Evolutionary conservation across 2,329 filamentous ascomycete species (phyloP), one percentile per base, ranked within the genome.

Genomic region (Madurella mycetomatis): DNA sequence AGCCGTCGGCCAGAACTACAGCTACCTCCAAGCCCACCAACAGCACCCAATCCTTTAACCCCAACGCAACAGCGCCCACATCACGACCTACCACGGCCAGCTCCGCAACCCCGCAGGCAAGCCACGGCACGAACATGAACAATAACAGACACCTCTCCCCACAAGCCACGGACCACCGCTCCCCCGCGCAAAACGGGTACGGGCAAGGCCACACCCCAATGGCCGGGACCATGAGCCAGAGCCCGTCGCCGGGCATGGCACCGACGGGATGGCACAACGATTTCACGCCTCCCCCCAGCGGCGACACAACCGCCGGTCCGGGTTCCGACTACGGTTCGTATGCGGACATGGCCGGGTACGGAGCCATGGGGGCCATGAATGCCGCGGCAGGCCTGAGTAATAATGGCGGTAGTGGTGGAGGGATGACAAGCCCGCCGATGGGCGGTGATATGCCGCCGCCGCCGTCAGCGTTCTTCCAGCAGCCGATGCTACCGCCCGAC

Each of bases 401-500:
- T 25, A 41, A 11, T 18, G 55, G 25, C 16, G 55, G 25, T 59
- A 48, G 50, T 0, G 39, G 45, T 41, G 65, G 65, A n/a, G 65
- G 59, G 49, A 60, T 72, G 53, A 66, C 67, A 52, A 77, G 70
- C 53, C 69, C 69, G 32, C 67, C 69, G 12, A 57, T 66, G 42
- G 58, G 64, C 34, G 34, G 34, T 9, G 34, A 37, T 11, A 15
- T 37, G 34, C 18, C 1, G 34, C 30, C 7, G 41, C 44, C 7
- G 59, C 62, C 7, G 66, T 67, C n/a, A 66, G 66, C 3, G 34
- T 47, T 65, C 8, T 91, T 92, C 66, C 87, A 92, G 65, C 88
- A 95, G 62, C 92, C 92, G 0, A 87, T 96, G 65, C 83, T 97
- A 18, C 92, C 94, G 4, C 90, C 92, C 64, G 94, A 97, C 71